phyloP scores from a whole-genome alignment of 2,329 filamentous ascomycete species.

The Trichoderma sp. region DNA sequence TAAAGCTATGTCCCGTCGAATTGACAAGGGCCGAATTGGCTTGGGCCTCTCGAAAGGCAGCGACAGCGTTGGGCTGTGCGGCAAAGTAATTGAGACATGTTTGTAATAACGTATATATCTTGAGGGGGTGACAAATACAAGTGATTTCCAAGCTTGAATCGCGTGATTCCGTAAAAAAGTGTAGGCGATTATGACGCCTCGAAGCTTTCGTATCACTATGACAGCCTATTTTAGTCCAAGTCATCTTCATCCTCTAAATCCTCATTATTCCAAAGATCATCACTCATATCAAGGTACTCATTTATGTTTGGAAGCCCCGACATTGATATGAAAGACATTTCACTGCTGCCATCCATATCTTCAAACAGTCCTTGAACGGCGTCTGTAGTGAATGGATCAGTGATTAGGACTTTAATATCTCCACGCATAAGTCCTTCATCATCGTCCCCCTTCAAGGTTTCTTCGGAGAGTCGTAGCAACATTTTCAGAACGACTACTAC shows the following conservation, averaged over 20 bases:
- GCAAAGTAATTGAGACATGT: too few relatives aligned
- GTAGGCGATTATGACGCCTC: background rate
- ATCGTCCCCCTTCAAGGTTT: too few relatives aligned
- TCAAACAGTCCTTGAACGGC: background rate
- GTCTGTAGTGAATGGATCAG: background rate
- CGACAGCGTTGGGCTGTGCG: too few relatives aligned
- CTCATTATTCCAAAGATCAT: background rate
- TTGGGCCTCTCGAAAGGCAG: too few relatives aligned
- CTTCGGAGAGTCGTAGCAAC: background rate
- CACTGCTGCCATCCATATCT: background rate
- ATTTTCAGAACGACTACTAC: background rate
- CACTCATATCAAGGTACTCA: background rate
- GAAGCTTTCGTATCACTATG: background rate
- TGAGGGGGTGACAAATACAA: too few relatives aligned
- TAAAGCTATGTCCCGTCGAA: too few relatives aligned
- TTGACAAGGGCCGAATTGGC: too few relatives aligned
- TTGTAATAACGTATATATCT: too few relatives aligned
- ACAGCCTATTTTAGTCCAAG: background rate
- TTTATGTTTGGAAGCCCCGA: background rate
- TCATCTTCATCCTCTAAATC: background rate
- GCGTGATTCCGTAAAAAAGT: background rate
- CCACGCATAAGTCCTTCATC: background rate
- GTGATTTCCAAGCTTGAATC: too few relatives aligned
- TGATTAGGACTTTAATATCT: background rate
- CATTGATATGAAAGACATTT: slow-evolving; percentile 1